Conservation (phyloP, 1,284 basidiomycete species). For the Ustilago sp. region DNA sequence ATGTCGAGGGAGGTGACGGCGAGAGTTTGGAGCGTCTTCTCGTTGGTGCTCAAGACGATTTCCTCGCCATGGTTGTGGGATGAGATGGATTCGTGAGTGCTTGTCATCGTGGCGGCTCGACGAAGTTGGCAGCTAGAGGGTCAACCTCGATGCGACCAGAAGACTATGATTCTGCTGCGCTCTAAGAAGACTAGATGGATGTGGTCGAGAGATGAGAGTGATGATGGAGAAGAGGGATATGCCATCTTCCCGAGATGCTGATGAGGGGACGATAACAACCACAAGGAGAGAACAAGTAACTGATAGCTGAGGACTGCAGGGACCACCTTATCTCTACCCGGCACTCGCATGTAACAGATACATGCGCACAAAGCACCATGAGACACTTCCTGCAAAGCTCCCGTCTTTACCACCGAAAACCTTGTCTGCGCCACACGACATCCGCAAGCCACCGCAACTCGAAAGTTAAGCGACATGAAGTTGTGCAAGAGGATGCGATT, state of each 20-base stretch:
- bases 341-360: neutral
- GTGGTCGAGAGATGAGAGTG: neutral
- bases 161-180: neutral
- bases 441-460: neutral
- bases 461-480: neutral
- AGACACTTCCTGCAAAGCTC: neutral
- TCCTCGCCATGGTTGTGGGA: constrained; percentile 22
- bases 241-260: neutral
- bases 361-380: neutral
- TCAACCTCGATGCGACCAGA: constrained; percentile 1
- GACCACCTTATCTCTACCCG: neutral
- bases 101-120: constrained; percentile 5
- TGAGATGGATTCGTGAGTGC: constrained; percentile 15
- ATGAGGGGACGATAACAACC: too few relatives aligned
- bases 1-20: constrained; percentile 17
- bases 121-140: neutral
- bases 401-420: neutral
- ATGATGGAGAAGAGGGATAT: neutral
- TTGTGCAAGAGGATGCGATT: neutral
- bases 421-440: neutral
- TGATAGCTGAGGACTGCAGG: neutral
- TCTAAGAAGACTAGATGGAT: neutral
- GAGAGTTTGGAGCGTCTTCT: constrained; percentile 17
- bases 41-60: constrained; percentile 16
- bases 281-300: too few relatives aligned